Percentiles rank a stretch among this genome's conserved stretches.
Evolutionary conservation across 768 basidiomycete genomes (phyloP).

Genomic region (Boletellus emodensis): DNA sequence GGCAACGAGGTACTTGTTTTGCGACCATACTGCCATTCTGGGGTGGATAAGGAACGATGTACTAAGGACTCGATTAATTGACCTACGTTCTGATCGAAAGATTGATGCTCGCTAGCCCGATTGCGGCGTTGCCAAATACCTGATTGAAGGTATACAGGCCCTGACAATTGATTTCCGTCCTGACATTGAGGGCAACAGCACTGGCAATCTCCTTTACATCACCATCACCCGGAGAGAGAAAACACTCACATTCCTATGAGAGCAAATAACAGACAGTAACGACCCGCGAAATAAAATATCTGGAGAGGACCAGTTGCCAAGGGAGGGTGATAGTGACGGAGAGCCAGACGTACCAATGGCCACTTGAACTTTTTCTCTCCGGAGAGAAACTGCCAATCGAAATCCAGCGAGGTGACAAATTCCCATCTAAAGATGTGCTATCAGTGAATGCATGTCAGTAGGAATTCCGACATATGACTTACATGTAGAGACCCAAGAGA

Average conservation of each 20-base stretch:
- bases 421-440: conserved; percentile 49
- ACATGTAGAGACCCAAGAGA: conserved; percentile 59
- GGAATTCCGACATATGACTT: conserved; percentile 18
- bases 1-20: conserved; percentile 48
- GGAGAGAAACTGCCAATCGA: conserved; percentile 61
- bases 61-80: background rate
- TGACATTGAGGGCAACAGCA: conserved; percentile 56
- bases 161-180: conserved; percentile 59
- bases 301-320: conserved; percentile 20
- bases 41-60: conserved; percentile 1
- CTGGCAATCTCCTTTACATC: conserved; percentile 29
- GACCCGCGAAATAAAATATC: conserved; percentile 68
- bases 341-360: conserved; percentile 50
- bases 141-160: conserved; percentile 65
- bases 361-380: conserved; percentile 57
- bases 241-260: conserved; percentile 62
- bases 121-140: conserved; percentile 60
- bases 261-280: conserved; percentile 62
- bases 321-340: background rate
- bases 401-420: conserved; percentile 55
- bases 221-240: background rate
- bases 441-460: conserved; percentile 5
- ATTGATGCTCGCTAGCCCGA: conserved; percentile 70
- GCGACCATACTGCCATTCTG: conserved; percentile 71
- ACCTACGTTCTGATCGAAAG: conserved; percentile 64